Conservation (phyloP, 805 yeast genomes). For the Hanseniaspora lindneri region DNA sequence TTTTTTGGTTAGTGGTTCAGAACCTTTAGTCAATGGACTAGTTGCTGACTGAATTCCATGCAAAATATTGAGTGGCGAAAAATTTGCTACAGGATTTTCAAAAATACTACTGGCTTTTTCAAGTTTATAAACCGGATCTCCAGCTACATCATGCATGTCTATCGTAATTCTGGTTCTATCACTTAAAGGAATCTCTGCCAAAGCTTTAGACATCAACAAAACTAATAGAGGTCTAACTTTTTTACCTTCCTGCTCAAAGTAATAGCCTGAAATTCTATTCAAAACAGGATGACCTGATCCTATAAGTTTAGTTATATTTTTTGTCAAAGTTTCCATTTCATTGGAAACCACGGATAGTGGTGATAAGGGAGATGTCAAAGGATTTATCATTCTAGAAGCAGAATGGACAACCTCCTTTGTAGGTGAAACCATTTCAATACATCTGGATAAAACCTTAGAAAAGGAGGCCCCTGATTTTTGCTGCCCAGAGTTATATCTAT, state of each 20-base stretch:
- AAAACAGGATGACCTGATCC: slow-evolving; percentile 92
- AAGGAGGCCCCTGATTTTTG: not conserved
- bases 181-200: slow-evolving; percentile 57
- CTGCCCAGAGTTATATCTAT: not conserved
- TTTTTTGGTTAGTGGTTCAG: slow-evolving; percentile 38
- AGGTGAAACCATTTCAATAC: slow-evolving; percentile 11
- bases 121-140: slow-evolving; percentile 51
- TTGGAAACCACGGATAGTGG: slow-evolving; percentile 85
- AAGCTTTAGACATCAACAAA: slow-evolving; percentile 66
- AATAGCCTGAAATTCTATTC: slow-evolving; percentile 84
- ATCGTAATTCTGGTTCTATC: slow-evolving; percentile 53
- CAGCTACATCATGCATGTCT: slow-evolving; percentile 54
- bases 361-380: slow-evolving; percentile 48
- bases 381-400: slow-evolving; percentile 65
- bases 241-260: slow-evolving; percentile 93
- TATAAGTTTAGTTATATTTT: slow-evolving; percentile 70
- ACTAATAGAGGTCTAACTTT: slow-evolving; percentile 89
- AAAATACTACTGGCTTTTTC: slow-evolving; percentile 42
- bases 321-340: slow-evolving; percentile 83
- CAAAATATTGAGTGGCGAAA: slow-evolving; percentile 70
- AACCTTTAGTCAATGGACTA: slow-evolving; percentile 74
- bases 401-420: slow-evolving; percentile 43
- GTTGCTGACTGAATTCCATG: slow-evolving; percentile 82
- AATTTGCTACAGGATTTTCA: slow-evolving; percentile 37
- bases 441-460: slow-evolving; percentile 1